Evolutionary conservation across 1,284 basidiomycete species (phyloP).

Genomic region (Irpex rosettiformis): DNA sequence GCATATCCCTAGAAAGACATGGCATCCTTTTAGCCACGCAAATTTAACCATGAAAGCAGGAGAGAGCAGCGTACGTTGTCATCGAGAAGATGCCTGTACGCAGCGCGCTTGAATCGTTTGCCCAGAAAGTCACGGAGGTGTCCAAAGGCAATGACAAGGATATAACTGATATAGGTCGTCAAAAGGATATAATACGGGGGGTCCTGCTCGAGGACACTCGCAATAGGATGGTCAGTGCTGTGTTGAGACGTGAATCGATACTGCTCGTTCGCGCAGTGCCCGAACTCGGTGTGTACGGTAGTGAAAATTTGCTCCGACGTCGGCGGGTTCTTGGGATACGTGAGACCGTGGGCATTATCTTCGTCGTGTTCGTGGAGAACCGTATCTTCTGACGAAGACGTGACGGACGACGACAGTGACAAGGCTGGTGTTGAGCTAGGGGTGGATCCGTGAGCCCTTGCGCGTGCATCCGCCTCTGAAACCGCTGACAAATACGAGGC

Average conservation of each 20-base stretch:
- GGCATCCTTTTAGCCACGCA: conserved; percentile 1
- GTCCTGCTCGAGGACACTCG: conserved; percentile 62
- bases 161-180: conserved; percentile 90
- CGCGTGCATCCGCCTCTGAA: conserved; percentile 64
- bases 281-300: conserved; percentile 83
- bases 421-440: conserved; percentile 60
- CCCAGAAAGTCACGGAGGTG: conserved; percentile 96
- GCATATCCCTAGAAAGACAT: conserved; percentile 77
- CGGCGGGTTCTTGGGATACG: conserved; percentile 57
- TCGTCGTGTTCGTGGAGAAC: conserved; percentile 49
- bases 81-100: conserved; percentile 82
- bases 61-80: conserved; percentile 58
- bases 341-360: conserved; percentile 50
- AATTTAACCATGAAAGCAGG: conserved; percentile 7
- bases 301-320: conserved; percentile 74
- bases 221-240: conserved; percentile 43
- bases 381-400: conserved; percentile 61
- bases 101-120: conserved; percentile 72
- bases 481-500: conserved; percentile 71
- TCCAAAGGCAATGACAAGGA: conserved; percentile 86
- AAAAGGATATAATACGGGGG: conserved; percentile 90
- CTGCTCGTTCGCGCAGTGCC: conserved; percentile 72
- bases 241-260: conserved; percentile 71
- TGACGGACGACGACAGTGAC: conserved; percentile 67
- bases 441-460: conserved; percentile 39